Evolutionary conservation across 2,329 filamentous ascomycete genomes (phyloP).

Genomic region (Hansfordia pulvinata): DNA sequence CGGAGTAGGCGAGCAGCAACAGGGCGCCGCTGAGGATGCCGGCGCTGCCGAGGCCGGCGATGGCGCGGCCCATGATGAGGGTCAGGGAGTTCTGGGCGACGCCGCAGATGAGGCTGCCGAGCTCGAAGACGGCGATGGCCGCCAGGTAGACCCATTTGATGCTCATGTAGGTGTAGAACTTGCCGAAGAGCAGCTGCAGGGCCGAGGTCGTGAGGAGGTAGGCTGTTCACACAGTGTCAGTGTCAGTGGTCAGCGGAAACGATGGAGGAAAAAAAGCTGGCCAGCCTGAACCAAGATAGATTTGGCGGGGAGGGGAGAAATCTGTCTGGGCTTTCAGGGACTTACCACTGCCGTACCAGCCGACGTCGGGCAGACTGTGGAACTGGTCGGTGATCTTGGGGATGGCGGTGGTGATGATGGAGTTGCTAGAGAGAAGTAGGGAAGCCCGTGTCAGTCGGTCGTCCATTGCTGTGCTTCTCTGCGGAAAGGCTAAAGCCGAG

Average conservation of each 20-base stretch:
- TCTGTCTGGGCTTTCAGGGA: conserved; percentile 3
- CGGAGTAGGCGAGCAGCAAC: conserved; percentile 19
- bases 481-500: too few species aligned
- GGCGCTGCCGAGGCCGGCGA: conserved; percentile 20
- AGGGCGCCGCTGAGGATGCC: conserved; percentile 25
- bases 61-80: conserved; percentile 15
- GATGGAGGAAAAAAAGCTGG: too few species aligned
- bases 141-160: conserved; percentile 22
- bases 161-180: conserved; percentile 24
- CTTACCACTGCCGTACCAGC: conserved; percentile 29
- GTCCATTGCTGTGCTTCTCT: too few species aligned
- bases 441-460: not conserved
- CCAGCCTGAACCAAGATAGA: too few species aligned
- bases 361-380: conserved; percentile 27
- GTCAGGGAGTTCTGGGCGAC: conserved; percentile 13
- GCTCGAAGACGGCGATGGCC: conserved; percentile 23
- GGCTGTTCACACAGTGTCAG: too few species aligned
- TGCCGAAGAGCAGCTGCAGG: conserved; percentile 21
- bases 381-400: conserved; percentile 24
- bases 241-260: too few species aligned
- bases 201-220: conserved; percentile 24
- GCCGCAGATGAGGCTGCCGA: conserved; percentile 23
- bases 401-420: conserved; percentile 26
- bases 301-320: not conserved
- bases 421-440: conserved; percentile 8